Evolutionary conservation across 2,329 filamentous ascomycete genomes (phyloP).

Genomic region (Conoideocrella luteorostrata): DNA sequence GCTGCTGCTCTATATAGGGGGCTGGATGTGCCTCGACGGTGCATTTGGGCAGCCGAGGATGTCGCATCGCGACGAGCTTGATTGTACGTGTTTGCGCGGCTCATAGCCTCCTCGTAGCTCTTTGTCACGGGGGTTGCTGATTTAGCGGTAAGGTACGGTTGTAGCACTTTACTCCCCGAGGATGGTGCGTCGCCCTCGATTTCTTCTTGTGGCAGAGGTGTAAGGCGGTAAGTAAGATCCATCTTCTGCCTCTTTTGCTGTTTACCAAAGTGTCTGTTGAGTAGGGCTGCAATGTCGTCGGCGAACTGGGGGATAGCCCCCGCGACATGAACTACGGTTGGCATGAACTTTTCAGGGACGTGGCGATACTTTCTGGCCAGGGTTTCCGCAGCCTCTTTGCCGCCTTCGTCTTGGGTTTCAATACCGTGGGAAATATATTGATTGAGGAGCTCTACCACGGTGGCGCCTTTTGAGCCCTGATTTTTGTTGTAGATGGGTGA

Average conservation of each 20-base stretch:
- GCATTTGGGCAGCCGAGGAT: constrained; percentile 34
- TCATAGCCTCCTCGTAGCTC: constrained; percentile 22
- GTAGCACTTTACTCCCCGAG: not conserved
- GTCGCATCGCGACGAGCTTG: constrained; percentile 26
- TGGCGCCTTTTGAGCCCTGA: constrained; percentile 30
- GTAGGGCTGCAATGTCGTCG: constrained; percentile 33
- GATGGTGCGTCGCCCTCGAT: constrained; percentile 9
- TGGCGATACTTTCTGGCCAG: constrained; percentile 33
- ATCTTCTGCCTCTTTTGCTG: constrained; percentile 30
- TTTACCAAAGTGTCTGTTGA: constrained; percentile 37
- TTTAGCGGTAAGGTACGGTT: not conserved
- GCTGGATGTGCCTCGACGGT: constrained; percentile 54
- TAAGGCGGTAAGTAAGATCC: constrained; percentile 31
- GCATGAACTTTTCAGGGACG: constrained; percentile 37
- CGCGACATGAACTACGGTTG: constrained; percentile 35
- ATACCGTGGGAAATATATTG: constrained; percentile 34
- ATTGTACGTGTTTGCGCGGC: constrained; percentile 20
- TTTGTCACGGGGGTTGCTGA: not conserved
- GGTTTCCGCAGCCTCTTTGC: constrained; percentile 24
- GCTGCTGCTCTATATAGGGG: constrained; percentile 70
- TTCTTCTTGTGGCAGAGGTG: constrained; percentile 22
- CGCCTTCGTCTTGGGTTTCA: constrained; percentile 22
- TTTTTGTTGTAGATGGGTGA: constrained; percentile 33
- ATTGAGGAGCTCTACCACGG: constrained; percentile 37
- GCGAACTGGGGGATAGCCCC: constrained; percentile 25